phyloP scores from a whole-genome alignment of 257 asterid genomes.

The Linderniella brevidens region DNA sequence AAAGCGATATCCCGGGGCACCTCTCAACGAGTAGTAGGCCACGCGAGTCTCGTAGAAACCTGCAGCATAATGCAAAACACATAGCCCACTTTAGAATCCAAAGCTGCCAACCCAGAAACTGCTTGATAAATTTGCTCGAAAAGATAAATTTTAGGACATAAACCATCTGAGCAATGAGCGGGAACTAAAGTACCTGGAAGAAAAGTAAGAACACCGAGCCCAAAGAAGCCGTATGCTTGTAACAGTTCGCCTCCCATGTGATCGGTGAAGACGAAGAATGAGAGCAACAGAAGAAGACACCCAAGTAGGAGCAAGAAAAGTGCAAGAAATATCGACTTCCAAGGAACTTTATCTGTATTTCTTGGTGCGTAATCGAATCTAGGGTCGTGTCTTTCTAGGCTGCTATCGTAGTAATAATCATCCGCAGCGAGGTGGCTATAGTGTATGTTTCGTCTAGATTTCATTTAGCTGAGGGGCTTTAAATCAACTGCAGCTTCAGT shows the following conservation, averaged over 20 bases:
- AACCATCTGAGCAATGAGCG: neutral
- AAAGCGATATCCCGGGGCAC: constrained; percentile 38
- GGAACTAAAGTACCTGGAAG: constrained; percentile 44
- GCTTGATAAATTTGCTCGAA: too few species aligned
- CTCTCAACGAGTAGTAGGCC: constrained; percentile 74
- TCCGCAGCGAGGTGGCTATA: constrained; percentile 53
- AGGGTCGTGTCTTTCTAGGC: constrained; percentile 28
- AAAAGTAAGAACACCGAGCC: constrained; percentile 63
- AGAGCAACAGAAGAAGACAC: constrained; percentile 54
- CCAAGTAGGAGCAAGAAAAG: constrained; percentile 68
- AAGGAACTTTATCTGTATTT: constrained; percentile 47
- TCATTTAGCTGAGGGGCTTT: constrained; percentile 19
- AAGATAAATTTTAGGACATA: too few species aligned
- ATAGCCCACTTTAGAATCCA: neutral
- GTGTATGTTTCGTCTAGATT: constrained; percentile 49
- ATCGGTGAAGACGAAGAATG: constrained; percentile 66
- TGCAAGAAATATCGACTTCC: constrained; percentile 85
- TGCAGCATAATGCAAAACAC: constrained; percentile 14
- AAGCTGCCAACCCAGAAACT: neutral
- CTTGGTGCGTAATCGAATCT: constrained; percentile 73
- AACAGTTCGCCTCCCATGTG: constrained; percentile 82
- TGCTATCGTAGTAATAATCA: constrained; percentile 24
- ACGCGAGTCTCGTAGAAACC: constrained; percentile 81
- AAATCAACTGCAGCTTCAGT: too few species aligned
- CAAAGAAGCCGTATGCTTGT: constrained; percentile 79